Conservation (phyloP, 2,329 filamentous ascomycete species). For the Phyllosticta citribraziliensis region DNA sequence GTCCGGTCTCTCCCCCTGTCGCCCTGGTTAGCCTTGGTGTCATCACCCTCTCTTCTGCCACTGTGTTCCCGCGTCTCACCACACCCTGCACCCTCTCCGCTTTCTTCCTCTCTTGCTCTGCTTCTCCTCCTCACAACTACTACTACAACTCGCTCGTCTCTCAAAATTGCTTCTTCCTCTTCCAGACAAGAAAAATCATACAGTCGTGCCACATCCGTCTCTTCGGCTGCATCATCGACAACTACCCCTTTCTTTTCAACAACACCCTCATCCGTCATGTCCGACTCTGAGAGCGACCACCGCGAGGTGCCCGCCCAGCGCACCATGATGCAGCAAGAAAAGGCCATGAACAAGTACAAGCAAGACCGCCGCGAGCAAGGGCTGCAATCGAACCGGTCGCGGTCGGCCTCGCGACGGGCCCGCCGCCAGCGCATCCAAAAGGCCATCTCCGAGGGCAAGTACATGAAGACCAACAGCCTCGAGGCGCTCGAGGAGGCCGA, state of each 20-base stretch:
- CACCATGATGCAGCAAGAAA: conserved; percentile 37
- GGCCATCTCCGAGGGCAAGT: conserved; percentile 37
- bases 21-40: not conserved
- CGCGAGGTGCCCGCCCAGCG: conserved; percentile 25
- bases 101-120: not conserved
- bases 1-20: not conserved
- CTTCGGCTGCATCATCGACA: not conserved
- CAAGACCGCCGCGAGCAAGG: conserved; percentile 27
- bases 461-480: conserved; percentile 41
- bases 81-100: not conserved
- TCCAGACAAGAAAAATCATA: not conserved
- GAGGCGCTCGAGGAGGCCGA: conserved; percentile 43
- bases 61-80: not conserved
- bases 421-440: conserved; percentile 38
- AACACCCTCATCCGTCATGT: conserved; percentile 17
- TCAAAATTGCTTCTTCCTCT: not conserved
- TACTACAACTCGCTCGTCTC: not conserved
- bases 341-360: conserved; percentile 33
- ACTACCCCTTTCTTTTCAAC: not conserved
- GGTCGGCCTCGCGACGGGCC: conserved; percentile 37
- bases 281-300: conserved; percentile 21
- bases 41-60: not conserved
- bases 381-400: conserved; percentile 34
- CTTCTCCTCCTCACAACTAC: not conserved
- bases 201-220: not conserved